These are phyloP conservation scores for Athelia psychrophila DNA, from an alignment of 1,284 basidiomycete genomes.

Conservation along the genomic window DNA sequence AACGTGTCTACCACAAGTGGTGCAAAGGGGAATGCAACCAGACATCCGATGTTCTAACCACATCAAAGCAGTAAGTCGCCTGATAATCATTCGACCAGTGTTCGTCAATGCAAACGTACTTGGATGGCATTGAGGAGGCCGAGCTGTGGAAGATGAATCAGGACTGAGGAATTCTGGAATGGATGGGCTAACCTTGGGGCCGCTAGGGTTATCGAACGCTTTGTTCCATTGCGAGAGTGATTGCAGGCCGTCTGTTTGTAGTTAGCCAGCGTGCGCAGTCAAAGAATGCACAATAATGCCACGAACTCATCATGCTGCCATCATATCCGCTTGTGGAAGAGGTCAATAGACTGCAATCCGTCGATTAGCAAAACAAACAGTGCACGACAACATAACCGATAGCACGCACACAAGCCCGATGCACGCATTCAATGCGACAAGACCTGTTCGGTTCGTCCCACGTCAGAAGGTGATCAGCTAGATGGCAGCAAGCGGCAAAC, in stretches of 20 bases:
- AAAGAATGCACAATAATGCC: not conserved
- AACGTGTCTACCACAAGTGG: conserved; percentile 25
- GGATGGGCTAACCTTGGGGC: conserved; percentile 20
- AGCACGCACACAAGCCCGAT: conserved; percentile 29
- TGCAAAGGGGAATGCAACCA: conserved; percentile 24
- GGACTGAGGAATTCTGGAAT: not conserved
- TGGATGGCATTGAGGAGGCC: conserved; percentile 24
- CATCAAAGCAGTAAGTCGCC: not conserved
- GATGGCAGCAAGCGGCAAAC: not conserved
- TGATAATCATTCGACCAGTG: not conserved
- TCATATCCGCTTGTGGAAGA: conserved; percentile 31
- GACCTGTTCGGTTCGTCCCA: conserved; percentile 14
- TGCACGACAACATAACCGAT: not conserved
- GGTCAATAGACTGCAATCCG: conserved; percentile 30
- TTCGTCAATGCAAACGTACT: conserved; percentile 2
- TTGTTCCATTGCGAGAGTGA: conserved; percentile 36
- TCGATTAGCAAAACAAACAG: not conserved
- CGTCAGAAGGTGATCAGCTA: not conserved
- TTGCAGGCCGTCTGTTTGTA: conserved; percentile 35
- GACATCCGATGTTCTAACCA: conserved; percentile 23
- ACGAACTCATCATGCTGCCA: conserved; percentile 27
- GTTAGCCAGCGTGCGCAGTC: not conserved
- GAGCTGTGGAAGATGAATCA: conserved; percentile 7
- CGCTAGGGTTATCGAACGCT: conserved; percentile 29
- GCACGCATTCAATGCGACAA: conserved; percentile 33